Conservation (phyloP, 2,329 filamentous ascomycete species). For the Lecanosticta acicola region DNA sequence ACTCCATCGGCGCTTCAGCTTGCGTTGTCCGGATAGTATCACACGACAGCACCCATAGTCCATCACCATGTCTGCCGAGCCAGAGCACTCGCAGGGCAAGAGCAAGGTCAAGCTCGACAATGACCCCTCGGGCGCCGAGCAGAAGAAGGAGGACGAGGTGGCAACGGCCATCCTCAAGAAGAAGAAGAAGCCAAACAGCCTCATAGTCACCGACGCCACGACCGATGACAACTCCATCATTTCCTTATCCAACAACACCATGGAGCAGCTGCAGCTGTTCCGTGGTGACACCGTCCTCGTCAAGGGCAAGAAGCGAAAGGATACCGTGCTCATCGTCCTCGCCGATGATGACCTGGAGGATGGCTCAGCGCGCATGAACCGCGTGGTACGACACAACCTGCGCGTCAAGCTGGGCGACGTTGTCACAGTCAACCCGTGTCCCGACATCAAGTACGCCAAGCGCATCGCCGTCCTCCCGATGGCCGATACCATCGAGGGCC, state of each 20-base stretch:
- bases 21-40: slow-evolving; percentile 11
- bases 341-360: slow-evolving; percentile 98
- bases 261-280: slow-evolving; percentile 98
- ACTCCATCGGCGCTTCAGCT: slow-evolving; percentile 7
- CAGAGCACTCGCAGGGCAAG: slow-evolving; percentile 40
- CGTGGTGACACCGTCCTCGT: slow-evolving; percentile 96
- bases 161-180: slow-evolving; percentile 98
- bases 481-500: slow-evolving; percentile 93
- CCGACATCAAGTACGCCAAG: slow-evolving; percentile 99
- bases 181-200: slow-evolving; percentile 99
- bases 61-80: slow-evolving; percentile 46
- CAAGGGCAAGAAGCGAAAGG: slow-evolving; percentile 99
- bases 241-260: slow-evolving; percentile 94
- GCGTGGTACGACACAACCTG: slow-evolving; percentile 96
- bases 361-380: slow-evolving; percentile 93
- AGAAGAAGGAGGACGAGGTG: slow-evolving; percentile 71
- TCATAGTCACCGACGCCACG: slow-evolving; percentile 96
- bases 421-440: slow-evolving; percentile 93
- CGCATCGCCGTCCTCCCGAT: slow-evolving; percentile 97
- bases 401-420: slow-evolving; percentile 98
- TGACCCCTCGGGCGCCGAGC: slow-evolving; percentile 33
- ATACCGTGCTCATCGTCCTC: slow-evolving; percentile 94
- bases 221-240: slow-evolving; percentile 99
- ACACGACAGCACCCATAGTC: slow-evolving; percentile 9
- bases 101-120: slow-evolving; percentile 44